These are phyloP conservation scores for rapeseed (Brassica napus) DNA, from an alignment of 345 rosid species.

Conservation along the genomic window Da-Ae NC_063436.1:20426001-20426500, in stretches of 20 bases:
- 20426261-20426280: conserved; percentile 95
- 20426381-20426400: conserved; percentile 58
- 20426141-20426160: not conserved
- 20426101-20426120: not conserved
- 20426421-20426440: conserved; percentile 60
- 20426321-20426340: not conserved
- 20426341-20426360: conserved; percentile 18
- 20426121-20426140: not conserved
- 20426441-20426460: conserved; percentile 53
- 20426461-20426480: conserved; percentile 55
- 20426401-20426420: conserved; percentile 56
- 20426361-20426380: conserved; percentile 84
- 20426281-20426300: conserved; percentile 35
- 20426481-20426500: conserved; percentile 67
- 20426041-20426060: conserved; percentile 76
- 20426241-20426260: conserved; percentile 72
- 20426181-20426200: conserved; percentile 82
- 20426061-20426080: conserved; percentile 20
- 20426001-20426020: conserved; percentile 44
- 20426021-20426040: conserved; percentile 81
- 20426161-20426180: conserved; percentile 89
- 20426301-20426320: not conserved
- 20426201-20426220: conserved; percentile 83
- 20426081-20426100: not conserved
- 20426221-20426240: conserved; percentile 71